These are phyloP conservation scores for Starmerella roubikii DNA, from an alignment of 805 yeast genomes.

Conservation along the genomic window DNA sequence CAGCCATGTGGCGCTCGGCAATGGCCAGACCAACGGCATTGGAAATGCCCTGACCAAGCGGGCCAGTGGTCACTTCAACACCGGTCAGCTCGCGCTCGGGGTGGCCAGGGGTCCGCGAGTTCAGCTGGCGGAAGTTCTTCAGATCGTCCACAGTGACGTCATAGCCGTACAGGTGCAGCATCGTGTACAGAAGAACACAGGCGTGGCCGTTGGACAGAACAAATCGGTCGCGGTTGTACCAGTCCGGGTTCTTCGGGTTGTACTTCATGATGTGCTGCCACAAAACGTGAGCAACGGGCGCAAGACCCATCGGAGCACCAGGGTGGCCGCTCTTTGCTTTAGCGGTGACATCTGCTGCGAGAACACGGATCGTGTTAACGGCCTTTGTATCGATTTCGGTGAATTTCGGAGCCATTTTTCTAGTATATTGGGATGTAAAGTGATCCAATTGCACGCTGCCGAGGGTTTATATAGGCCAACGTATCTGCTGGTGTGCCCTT, in stretches of 20 bases:
- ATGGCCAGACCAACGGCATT: slow-evolving; percentile 95
- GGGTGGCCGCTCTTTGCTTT: slow-evolving; percentile 96
- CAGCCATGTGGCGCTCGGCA: slow-evolving; percentile 85
- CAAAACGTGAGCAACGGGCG: slow-evolving; percentile 85
- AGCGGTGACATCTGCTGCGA: slow-evolving; percentile 76
- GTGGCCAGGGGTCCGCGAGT: slow-evolving; percentile 93
- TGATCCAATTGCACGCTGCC: too few relatives aligned
- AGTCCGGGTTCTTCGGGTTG: slow-evolving; percentile 82
- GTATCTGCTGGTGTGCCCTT: too few relatives aligned
- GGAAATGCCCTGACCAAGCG: slow-evolving; percentile 94
- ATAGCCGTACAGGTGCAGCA: slow-evolving; percentile 79
- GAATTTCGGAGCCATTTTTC: slow-evolving; percentile 23
- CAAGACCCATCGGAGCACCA: slow-evolving; percentile 97
- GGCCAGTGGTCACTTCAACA: slow-evolving; percentile 96
- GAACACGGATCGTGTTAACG: slow-evolving; percentile 73
- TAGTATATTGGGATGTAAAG: too few relatives aligned
- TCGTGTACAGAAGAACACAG: slow-evolving; percentile 72
- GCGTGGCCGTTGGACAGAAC: slow-evolving; percentile 95
- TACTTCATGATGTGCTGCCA: slow-evolving; percentile 63
- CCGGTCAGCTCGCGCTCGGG: slow-evolving; percentile 89
- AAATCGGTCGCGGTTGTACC: slow-evolving; percentile 93
- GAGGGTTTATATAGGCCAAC: too few relatives aligned
- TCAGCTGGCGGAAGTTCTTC: slow-evolving; percentile 77
- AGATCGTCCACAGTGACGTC: slow-evolving; percentile 70
- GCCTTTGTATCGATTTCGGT: slow-evolving; percentile 59